These are phyloP conservation scores for Boletus smithii DNA, from an alignment of 1,284 basidiomycete genomes.

Conservation along the genomic window DNA sequence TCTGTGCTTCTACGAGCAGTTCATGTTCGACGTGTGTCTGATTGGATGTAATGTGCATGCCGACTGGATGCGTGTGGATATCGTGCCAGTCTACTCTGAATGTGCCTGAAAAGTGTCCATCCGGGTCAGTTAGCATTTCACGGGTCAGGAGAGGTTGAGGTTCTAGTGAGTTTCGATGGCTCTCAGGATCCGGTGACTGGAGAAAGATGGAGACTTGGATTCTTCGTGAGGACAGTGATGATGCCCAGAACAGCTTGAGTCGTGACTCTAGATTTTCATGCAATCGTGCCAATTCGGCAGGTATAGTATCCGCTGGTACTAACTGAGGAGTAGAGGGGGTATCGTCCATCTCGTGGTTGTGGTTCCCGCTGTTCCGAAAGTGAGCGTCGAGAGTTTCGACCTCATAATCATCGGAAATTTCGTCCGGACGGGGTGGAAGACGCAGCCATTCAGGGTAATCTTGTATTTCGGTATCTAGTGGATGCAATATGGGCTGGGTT, in stretches of 20 bases:
- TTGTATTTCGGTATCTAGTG: conserved; percentile 32
- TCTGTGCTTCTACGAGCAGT: conserved; percentile 52
- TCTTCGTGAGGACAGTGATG: conserved; percentile 56
- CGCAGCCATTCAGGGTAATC: conserved; percentile 43
- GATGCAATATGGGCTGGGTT: conserved; percentile 24
- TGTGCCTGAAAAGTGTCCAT: conserved; percentile 69
- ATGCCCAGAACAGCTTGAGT: conserved; percentile 75
- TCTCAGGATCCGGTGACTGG: conserved; percentile 30
- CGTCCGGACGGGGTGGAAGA: conserved; percentile 57
- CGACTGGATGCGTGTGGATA: conserved; percentile 58
- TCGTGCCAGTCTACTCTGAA: conserved; percentile 66
- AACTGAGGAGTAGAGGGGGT: conserved; percentile 12
- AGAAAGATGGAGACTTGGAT: conserved; percentile 57
- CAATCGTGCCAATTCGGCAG: conserved; percentile 47
- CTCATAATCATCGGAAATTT: conserved; percentile 60
- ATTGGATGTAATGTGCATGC: conserved; percentile 56
- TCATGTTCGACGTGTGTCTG: conserved; percentile 51
- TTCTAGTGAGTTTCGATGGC: conserved; percentile 20
- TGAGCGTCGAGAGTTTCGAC: conserved; percentile 36
- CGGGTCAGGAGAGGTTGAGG: conserved; percentile 47
- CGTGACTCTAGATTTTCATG: conserved; percentile 74
- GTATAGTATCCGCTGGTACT: conserved; percentile 15
- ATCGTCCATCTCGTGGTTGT: conserved; percentile 24
- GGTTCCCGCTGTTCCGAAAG: conserved; percentile 23
- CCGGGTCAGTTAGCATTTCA: conserved; percentile 54